Evolutionary conservation across 495 filamentous ascomycete genomes (phyloP), one percentile per base, ranked within the genome.

Genomic region (Aspergillus mulundensis): DNA sequence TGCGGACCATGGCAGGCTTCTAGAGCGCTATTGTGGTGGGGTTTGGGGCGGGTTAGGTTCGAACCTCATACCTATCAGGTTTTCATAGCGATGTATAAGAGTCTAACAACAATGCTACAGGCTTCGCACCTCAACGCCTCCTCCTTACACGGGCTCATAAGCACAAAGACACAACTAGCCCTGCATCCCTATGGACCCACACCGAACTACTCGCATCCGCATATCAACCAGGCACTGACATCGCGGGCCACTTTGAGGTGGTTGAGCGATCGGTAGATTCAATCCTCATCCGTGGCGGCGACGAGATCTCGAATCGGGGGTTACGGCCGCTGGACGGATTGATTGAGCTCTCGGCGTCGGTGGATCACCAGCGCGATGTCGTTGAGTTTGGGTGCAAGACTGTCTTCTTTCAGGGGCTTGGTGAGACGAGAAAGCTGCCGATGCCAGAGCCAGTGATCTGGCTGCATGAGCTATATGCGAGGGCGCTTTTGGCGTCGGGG

Each of bases 221-320:
- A 1, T 88, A 82, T 59, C 67, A 78, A 11, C 63, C 70, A 16
- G 83, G 83, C 4, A 81, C 83, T 14, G 67, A 75, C 25, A 77
- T 87, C 49, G 81, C 79, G 11, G 83, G 85, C 61, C 79, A 86
- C 57, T 86, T 88, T 62, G 79, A 86, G 67, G 83, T 88, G 0
- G 65, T 88, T 1, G 73, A 76, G 34, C 80, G 82, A 59, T 73
- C 72, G 6, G 12, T 65, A 72, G 38, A 81, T 87, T 36, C 32
- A 36, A 14, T 36, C 12, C 64, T 79, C 10, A 75, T 87, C 21
- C 77, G 85, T 0, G 81, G 80, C 59, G 84, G 84, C 8, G 84
- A 81, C 57, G 77, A 76, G 5, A 82, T 82, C 0, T 66, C 78
- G 43, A 80, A 78, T 21, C 51, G 55, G 15, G 77, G 68, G 0